Evolutionary conservation across 192 early-diverging fungal species (phyloP).

Genomic region (Linnemannia schmuckeri): DNA sequence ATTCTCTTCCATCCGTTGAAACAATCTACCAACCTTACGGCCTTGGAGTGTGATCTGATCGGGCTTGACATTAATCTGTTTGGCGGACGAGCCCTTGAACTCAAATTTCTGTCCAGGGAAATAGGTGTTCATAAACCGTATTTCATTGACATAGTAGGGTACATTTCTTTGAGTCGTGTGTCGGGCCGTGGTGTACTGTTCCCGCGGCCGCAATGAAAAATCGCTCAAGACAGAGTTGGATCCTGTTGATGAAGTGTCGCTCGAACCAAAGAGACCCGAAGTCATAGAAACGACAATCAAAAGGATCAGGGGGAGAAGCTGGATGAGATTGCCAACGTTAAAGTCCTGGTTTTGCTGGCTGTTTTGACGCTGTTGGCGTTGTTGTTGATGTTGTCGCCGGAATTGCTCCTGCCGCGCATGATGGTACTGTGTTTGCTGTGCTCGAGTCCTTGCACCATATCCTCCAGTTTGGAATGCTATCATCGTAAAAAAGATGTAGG

Average conservation of each 20-base stretch:
- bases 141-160: constrained; percentile 84
- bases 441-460: constrained; percentile 63
- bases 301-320: constrained; percentile 83
- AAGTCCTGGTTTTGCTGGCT: constrained; percentile 16
- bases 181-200: constrained; percentile 64
- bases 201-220: constrained; percentile 74
- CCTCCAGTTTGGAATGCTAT: constrained; percentile 68
- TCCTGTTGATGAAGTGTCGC: constrained; percentile 11
- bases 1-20: constrained; percentile 56
- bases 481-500: constrained; percentile 44
- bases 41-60: constrained; percentile 36
- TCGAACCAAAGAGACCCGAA: constrained; percentile 69
- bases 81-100: constrained; percentile 21
- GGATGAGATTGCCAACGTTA: constrained; percentile 67
- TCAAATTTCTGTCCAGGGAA: constrained; percentile 61
- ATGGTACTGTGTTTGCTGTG: constrained; percentile 48
- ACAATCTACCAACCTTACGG: constrained; percentile 30
- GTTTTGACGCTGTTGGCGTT: constrained; percentile 52
- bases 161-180: constrained; percentile 73
- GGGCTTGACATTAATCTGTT: constrained; percentile 27
- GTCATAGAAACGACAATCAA: constrained; percentile 82
- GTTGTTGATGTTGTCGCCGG: constrained; percentile 57
- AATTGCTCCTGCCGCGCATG: constrained; percentile 46
- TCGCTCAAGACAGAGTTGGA: constrained; percentile 59
- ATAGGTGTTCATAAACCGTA: constrained; percentile 41